These are phyloP conservation scores for Apophysomyces variabilis DNA, from an alignment of 371 early-diverging fungal genomes.

Conservation along the genomic window DNA sequence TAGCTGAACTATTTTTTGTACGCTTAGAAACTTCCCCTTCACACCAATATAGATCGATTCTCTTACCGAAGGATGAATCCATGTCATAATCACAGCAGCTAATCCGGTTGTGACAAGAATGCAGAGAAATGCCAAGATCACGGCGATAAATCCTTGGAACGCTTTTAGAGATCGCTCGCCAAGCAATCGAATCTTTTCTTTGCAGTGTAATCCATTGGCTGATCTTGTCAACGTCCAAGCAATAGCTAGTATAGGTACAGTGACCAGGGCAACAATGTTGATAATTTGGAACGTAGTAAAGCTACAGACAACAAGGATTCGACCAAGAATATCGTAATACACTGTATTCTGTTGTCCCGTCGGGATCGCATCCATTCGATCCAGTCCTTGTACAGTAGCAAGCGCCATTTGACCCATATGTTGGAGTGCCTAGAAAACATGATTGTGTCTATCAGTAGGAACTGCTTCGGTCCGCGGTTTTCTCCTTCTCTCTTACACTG, in stretches of 20 bases:
- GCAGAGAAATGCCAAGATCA: background rate
- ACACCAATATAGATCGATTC: slow-evolving; percentile 8
- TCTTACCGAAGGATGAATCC: background rate
- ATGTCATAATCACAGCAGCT: background rate
- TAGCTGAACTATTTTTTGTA: background rate
- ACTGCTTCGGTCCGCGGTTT: background rate
- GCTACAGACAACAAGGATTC: slow-evolving; percentile 48
- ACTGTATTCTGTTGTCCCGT: slow-evolving; percentile 26
- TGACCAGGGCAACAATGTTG: slow-evolving; percentile 41
- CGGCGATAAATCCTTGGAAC: background rate
- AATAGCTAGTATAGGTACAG: slow-evolving; percentile 30
- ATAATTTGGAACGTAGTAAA: slow-evolving; percentile 48
- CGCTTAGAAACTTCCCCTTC: background rate
- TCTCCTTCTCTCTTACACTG: slow-evolving; percentile 35
- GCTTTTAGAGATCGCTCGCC: background rate
- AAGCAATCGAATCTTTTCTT: background rate
- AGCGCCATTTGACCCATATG: slow-evolving; percentile 67
- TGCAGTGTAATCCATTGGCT: background rate
- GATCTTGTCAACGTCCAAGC: background rate
- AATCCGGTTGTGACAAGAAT: background rate
- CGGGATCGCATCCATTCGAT: slow-evolving; percentile 20
- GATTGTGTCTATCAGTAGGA: too few relatives aligned
- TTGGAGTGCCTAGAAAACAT: slow-evolving; percentile 23
- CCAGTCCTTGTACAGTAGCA: slow-evolving; percentile 40
- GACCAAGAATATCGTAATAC: slow-evolving; percentile 58